phyloP scores from a whole-genome alignment of 1,284 basidiomycete genomes.

The Rhodotorula sp. region DNA sequence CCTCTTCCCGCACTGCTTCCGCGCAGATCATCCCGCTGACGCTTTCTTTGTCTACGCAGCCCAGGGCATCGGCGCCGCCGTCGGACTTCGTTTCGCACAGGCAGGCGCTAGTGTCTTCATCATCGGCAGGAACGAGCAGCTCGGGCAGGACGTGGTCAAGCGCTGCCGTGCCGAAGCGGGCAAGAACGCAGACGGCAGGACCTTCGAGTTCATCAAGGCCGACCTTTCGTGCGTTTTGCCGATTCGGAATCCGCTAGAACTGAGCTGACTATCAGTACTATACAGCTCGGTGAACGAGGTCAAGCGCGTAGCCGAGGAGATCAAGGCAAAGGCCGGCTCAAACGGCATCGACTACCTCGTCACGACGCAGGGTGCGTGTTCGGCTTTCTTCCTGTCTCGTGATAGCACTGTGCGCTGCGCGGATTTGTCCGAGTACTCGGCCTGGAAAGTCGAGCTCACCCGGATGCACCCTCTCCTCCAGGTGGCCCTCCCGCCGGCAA shows the following conservation, averaged over 20 bases:
- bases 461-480: background rate
- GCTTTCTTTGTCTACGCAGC: background rate
- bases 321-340: constrained; percentile 39
- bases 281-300: constrained; percentile 44
- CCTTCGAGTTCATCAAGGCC: constrained; percentile 50
- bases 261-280: background rate
- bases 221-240: constrained; percentile 45
- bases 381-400: background rate
- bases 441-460: no score
- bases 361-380: constrained; percentile 46
- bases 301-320: constrained; percentile 41
- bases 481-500: constrained; percentile 32
- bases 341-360: constrained; percentile 50
- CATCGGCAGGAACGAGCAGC: constrained; percentile 49
- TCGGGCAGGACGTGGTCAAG: constrained; percentile 46
- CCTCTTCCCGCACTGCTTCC: background rate
- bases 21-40: background rate
- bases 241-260: no score
- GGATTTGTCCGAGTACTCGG: no score
- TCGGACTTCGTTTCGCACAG: constrained; percentile 38
- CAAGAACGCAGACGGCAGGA: constrained; percentile 8
- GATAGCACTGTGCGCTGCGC: no score
- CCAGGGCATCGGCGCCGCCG: constrained; percentile 38
- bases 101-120: constrained; percentile 51
- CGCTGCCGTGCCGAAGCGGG: constrained; percentile 37